Evolutionary conservation across 78 protist genomes (phyloP), one percentile per base, ranked within the genome.

Genomic region (Parvularia atlantis): DNA sequence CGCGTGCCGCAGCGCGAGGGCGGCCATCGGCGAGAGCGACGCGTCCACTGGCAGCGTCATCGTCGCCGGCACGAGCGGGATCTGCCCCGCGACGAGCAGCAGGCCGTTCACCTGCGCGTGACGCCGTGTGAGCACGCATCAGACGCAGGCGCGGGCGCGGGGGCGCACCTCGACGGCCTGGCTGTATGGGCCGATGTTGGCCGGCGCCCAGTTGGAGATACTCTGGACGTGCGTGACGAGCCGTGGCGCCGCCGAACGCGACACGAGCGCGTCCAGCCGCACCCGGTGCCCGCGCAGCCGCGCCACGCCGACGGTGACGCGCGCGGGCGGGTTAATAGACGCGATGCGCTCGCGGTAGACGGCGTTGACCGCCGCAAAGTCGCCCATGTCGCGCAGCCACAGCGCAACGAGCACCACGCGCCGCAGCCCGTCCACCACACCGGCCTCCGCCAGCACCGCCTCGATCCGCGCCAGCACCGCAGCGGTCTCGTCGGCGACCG

Each of bases 181-280:
- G 26, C 87, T 68, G 81, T 93, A 93, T 1, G 97, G 97, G 28
- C 97, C 97, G 43, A 93, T 93, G 75, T 89, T 86, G 35, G 94
- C 91, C 7, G 94, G 92, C 28, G 94, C 93, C 97, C 97, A 93
- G 24, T 62, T 46, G 1, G 88, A 78, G 54, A 85, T 52, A 1
- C 88, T 71, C 78, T 89, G 94, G 30, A 93, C 97, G 64, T 93
- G 94, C 54, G n/a, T n/a, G n/a, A n/a, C n/a, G n/a, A n/a, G n/a
- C n/a, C n/a, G n/a, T n/a, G n/a, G n/a, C n/a, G 86, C 50, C 9
- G 37, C 2, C 39, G 54, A 14, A 37, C 24, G 31, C 83, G 78
- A 24, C n/a, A n/a, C n/a, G n/a, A 79, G 39, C 22, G 44, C 37
- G 59, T 79, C 84, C 10, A 79, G 24, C 62, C 63, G 39, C 17